Conservation (phyloP, 2,329 filamentous ascomycete species). For the Trichoderma guizhouense region DNA sequence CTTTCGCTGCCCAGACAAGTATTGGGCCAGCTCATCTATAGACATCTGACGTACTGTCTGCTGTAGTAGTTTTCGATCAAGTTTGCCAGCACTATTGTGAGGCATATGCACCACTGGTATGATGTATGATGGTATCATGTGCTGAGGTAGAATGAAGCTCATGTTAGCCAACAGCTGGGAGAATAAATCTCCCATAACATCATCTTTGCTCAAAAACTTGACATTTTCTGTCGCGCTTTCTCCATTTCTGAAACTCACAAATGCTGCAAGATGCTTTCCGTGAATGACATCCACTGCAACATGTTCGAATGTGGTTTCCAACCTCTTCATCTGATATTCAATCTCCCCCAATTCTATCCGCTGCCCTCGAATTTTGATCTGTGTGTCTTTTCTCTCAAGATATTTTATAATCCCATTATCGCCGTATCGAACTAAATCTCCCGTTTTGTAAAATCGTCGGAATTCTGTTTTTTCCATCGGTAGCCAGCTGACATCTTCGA, state of each 20-base stretch:
- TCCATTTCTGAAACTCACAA: not conserved
- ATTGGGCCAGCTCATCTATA: not conserved
- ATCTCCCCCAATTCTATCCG: slow-evolving; percentile 8
- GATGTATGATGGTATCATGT: slow-evolving; percentile 20
- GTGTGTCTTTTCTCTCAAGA: slow-evolving; percentile 1
- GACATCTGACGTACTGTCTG: not conserved
- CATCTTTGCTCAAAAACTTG: not conserved
- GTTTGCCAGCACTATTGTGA: slow-evolving; percentile 13
- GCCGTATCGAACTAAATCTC: slow-evolving; percentile 6
- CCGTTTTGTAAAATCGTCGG: slow-evolving; percentile 1
- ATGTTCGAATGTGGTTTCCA: not conserved
- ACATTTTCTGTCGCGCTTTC: not conserved
- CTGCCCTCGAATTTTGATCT: slow-evolving; percentile 13
- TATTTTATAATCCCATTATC: slow-evolving; percentile 5
- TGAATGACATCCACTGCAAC: not conserved
- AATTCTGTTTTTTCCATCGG: not conserved
- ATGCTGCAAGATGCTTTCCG: not conserved
- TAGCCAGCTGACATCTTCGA: slow-evolving; percentile 10
- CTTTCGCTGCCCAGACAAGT: not conserved
- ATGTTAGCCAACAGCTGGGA: not conserved
- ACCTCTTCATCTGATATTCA: slow-evolving; percentile 11
- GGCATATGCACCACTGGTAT: slow-evolving; percentile 9
- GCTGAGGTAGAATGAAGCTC: slow-evolving; percentile 24
- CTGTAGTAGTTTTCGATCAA: slow-evolving; percentile 4
- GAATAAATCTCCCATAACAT: not conserved